Evolutionary conservation across 805 yeast genomes (phyloP).

Genomic region (Hanseniaspora thailandica): DNA sequence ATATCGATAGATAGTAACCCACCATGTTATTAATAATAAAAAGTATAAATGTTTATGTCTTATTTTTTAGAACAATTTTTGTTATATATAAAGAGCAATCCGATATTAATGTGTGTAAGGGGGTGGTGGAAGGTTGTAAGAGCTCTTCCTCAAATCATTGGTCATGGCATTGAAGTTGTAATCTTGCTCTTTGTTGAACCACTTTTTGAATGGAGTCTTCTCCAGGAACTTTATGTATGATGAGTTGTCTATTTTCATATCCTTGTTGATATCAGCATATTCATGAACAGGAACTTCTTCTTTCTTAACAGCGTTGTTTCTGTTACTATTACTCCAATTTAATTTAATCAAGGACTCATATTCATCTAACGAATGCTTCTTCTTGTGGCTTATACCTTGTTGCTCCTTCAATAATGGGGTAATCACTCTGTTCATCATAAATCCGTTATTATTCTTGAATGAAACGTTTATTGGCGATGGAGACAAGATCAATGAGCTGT

Average conservation of each 20-base stretch:
- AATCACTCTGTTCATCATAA: constrained; percentile 2
- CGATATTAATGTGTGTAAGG: constrained; percentile 7
- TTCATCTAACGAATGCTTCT: background rate
- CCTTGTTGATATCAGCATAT: background rate
- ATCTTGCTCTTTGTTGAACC: background rate
- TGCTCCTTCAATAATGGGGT: constrained; percentile 4
- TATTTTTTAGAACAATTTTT: background rate
- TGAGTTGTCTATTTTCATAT: background rate
- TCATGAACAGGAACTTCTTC: background rate
- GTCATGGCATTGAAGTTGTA: background rate
- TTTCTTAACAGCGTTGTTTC: too few relatives aligned
- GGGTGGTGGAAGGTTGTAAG: constrained; percentile 5
- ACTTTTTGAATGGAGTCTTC: constrained; percentile 8
- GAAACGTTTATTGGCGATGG: background rate
- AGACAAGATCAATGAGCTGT: background rate
- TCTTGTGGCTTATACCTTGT: background rate
- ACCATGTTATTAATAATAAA: too few relatives aligned
- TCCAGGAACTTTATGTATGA: background rate
- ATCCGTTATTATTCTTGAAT: background rate
- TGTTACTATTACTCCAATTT: constrained; percentile 12
- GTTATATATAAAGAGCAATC: background rate
- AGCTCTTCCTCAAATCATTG: background rate
- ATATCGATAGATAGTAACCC: too few relatives aligned
- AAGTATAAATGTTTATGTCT: background rate
- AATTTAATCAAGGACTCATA: background rate